Base-by-base conservation (phyloP, 2,329 filamentous ascomycete species). In the Aspergillus uvarum region DNA sequence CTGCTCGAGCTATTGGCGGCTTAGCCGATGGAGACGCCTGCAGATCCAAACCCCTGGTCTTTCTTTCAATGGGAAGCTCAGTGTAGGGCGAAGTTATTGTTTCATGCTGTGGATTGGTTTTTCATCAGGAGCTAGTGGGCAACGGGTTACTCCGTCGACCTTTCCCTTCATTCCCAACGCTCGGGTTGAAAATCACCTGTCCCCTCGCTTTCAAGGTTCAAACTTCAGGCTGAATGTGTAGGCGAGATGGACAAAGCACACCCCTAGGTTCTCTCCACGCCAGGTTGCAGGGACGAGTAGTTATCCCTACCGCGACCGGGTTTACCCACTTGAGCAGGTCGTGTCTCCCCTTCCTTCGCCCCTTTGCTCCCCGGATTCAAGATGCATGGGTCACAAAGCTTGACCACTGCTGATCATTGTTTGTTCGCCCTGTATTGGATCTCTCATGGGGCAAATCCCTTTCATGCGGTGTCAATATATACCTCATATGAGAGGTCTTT, bases 331-430 rank as follows among this genome's bases (percentile, higher is more conserved):
- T 49, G 42, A 42, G 16, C 42, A 59, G 51, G 32, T 29, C 26
- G 32, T 4, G 32, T 16, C 32, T 57, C 58, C 60, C 53, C 53
- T 44, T 44, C 16, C 16, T 44, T 19, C 16, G 14, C 38, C 16
- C 16, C 8, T 22, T n/a, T 21, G 11, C 29, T 16, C 44, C 53
- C 53, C 53, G 53, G 60, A 62, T 59, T 59, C 44, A 52, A 47
- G 21, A 38, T 49, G 56, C 56, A 62, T 62, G 49, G 57, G 59
- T 56, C 59, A 48, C 47, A 59, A 62, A 59, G 60, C 60, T 59
- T 62, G 53, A 53, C 35, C 42, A 24, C 26, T 38, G 59, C 55
- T 57, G 59, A 60, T 60, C 59, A 31, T 57, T 35, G 32, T 16
- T 16, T 35, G 42, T 14, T 52, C 52, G 32, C 47, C 48, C 44